Evolutionary conservation across 129 eudicot genomes (phyloP).

Genomic region (Flaveria sonorensis): DNA sequence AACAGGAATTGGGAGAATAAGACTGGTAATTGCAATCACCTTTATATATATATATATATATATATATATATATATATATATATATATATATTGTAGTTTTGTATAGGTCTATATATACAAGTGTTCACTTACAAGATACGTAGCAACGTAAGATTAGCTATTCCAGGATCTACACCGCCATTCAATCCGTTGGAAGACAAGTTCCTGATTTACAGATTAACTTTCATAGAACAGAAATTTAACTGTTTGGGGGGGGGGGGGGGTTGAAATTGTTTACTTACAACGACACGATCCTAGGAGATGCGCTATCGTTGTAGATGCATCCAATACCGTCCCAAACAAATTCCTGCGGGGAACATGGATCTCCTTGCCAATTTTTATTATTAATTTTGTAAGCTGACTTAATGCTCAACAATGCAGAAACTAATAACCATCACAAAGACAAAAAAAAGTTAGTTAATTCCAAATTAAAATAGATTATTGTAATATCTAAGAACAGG

Average conservation of each 20-base stretch:
- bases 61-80: too few species aligned
- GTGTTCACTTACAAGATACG: conserved; percentile 48
- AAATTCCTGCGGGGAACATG: conserved; percentile 44
- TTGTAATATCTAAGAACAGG: conserved; percentile 6
- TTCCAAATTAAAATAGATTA: background rate
- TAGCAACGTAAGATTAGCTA: conserved; percentile 52
- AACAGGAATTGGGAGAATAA: background rate
- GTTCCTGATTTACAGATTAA: conserved; percentile 39
- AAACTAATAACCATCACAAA: conserved; percentile 23
- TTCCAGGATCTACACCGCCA: conserved; percentile 35
- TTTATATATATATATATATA: too few species aligned
- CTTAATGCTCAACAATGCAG: conserved; percentile 40
- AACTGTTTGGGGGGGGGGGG: background rate
- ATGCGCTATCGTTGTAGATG: conserved; percentile 26
- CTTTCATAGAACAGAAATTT: background rate
- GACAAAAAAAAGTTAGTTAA: background rate
- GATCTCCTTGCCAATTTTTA: conserved; percentile 65
- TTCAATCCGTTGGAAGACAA: conserved; percentile 47
- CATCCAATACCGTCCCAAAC: conserved; percentile 52
- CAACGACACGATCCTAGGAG: conserved; percentile 37
- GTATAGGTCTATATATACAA: too few species aligned
- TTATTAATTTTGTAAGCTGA: conserved; percentile 26
- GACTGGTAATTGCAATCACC: background rate
- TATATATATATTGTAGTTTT: background rate
- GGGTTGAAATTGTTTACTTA: conserved; percentile 21